Conservation (phyloP, 2,329 filamentous ascomycete species). For the Beauveria sp. region DNA sequence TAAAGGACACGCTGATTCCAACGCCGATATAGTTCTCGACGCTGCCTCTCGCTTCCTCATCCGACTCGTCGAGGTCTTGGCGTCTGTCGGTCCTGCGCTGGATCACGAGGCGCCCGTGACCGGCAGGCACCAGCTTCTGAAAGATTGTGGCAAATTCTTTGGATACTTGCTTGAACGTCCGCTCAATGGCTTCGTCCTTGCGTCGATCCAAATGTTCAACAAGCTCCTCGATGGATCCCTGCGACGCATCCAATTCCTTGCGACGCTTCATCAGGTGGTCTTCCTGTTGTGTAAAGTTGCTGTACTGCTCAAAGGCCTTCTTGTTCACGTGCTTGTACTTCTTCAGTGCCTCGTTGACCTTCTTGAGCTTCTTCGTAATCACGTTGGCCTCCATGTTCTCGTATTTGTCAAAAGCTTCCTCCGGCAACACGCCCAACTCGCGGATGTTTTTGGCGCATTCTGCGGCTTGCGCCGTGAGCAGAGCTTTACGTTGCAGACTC, state of each 20-base stretch:
- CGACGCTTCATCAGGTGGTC: slow-evolving; percentile 79
- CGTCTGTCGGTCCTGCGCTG: slow-evolving; percentile 78
- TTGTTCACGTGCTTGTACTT: slow-evolving; percentile 99
- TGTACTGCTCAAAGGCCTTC: slow-evolving; percentile 98
- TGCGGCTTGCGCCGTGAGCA: slow-evolving; percentile 66
- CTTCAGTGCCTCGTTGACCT: slow-evolving; percentile 86
- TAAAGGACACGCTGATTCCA: slow-evolving; percentile 95
- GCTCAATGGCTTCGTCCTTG: slow-evolving; percentile 96
- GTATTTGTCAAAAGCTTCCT: slow-evolving; percentile 90
- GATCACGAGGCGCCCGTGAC: slow-evolving; percentile 85
- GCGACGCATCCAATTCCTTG: slow-evolving; percentile 78
- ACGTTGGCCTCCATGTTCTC: slow-evolving; percentile 71
- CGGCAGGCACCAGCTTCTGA: slow-evolving; percentile 88
- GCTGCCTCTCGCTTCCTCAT: slow-evolving; percentile 59
- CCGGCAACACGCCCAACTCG: slow-evolving; percentile 84
- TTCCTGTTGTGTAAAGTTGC: slow-evolving; percentile 88
- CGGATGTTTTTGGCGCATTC: slow-evolving; percentile 86
- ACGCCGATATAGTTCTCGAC: slow-evolving; percentile 97
- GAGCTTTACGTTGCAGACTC: slow-evolving; percentile 79
- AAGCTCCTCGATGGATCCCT: slow-evolving; percentile 82
- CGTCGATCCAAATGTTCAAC: slow-evolving; percentile 88
- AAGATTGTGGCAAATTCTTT: slow-evolving; percentile 90
- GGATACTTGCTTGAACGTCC: slow-evolving; percentile 96
- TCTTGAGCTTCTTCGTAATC: slow-evolving; percentile 66
- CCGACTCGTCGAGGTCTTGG: slow-evolving; percentile 51